These are phyloP conservation scores for Sclerotinia spermophila DNA, from an alignment of 2,329 filamentous ascomycete species.

Conservation along the genomic window DNA sequence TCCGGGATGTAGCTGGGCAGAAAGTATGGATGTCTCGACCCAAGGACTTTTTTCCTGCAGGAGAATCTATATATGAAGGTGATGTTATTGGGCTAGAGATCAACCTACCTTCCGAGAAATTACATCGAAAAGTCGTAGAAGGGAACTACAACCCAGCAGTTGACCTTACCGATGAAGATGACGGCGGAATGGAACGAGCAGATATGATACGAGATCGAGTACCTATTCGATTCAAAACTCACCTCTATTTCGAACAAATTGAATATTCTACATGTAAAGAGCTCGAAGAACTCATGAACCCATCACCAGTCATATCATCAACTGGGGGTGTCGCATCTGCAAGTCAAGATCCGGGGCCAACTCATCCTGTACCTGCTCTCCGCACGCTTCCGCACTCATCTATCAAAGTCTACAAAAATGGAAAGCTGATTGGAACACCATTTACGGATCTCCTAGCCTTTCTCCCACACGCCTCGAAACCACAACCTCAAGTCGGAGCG, in stretches of 20 bases:
- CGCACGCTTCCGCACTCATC: slow-evolving; percentile 81
- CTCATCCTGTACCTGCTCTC: slow-evolving; percentile 69
- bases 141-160: slow-evolving; percentile 85
- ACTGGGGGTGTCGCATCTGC: slow-evolving; percentile 38
- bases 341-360: slow-evolving; percentile 61
- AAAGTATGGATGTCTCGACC: slow-evolving; percentile 91
- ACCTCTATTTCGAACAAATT: slow-evolving; percentile 90
- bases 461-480: slow-evolving; percentile 80
- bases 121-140: slow-evolving; percentile 85
- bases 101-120: slow-evolving; percentile 75
- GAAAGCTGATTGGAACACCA: slow-evolving; percentile 76
- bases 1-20: slow-evolving; percentile 85
- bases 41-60: slow-evolving; percentile 79
- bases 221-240: slow-evolving; percentile 88
- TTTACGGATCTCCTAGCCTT: slow-evolving; percentile 89
- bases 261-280: slow-evolving; percentile 86
- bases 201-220: slow-evolving; percentile 95
- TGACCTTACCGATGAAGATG: slow-evolving; percentile 56
- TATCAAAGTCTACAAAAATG: slow-evolving; percentile 93
- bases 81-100: slow-evolving; percentile 95
- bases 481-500: slow-evolving; percentile 67
- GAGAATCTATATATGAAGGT: slow-evolving; percentile 77
- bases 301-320: slow-evolving; percentile 49
- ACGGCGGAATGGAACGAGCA: slow-evolving; percentile 52
- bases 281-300: slow-evolving; percentile 79